Conservation (phyloP, 2,329 filamentous ascomycete genomes). For the Pestalotiopsis sp. region DNA sequence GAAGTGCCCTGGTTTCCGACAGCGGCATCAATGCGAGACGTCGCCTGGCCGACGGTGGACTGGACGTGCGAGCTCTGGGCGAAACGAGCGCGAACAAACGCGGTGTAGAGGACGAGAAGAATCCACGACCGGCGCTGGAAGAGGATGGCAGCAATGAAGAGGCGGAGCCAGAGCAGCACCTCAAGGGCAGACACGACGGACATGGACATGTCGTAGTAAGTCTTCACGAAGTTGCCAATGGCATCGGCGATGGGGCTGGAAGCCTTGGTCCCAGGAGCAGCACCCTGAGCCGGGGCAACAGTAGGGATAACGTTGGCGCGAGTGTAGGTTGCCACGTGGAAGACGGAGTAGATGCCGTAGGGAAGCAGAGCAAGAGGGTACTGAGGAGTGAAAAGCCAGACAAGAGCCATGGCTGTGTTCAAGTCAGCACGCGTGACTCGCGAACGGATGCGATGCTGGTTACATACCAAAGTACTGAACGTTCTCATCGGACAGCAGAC, state of each 20-base stretch:
- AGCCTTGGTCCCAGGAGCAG: constrained; percentile 59
- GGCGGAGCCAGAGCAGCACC: constrained; percentile 82
- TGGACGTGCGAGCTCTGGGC: constrained; percentile 93
- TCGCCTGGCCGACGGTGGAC: constrained; percentile 71
- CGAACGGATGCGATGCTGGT: constrained; percentile 14
- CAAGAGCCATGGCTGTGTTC: constrained; percentile 82
- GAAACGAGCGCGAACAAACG: constrained; percentile 89
- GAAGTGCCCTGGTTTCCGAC: constrained; percentile 86
- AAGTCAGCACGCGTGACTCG: neutral
- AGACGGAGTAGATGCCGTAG: constrained; percentile 95
- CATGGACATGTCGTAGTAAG: constrained; percentile 98
- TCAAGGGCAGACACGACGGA: constrained; percentile 87
- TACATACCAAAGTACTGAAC: constrained; percentile 91
- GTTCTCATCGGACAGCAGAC: constrained; percentile 85
- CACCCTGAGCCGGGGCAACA: constrained; percentile 75
- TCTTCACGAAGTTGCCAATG: constrained; percentile 93
- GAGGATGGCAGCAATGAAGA: constrained; percentile 77
- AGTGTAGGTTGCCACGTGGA: constrained; percentile 97
- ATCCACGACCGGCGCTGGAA: constrained; percentile 94
- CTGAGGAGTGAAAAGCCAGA: constrained; percentile 93
- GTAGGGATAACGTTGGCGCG: constrained; percentile 92
- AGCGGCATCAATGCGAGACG: constrained; percentile 76
- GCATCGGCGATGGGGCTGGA: constrained; percentile 71
- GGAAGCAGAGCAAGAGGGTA: constrained; percentile 88
- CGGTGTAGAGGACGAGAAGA: constrained; percentile 80